phyloP scores from a whole-genome alignment of 768 basidiomycete species.

The Tubosaeta sp. region DNA sequence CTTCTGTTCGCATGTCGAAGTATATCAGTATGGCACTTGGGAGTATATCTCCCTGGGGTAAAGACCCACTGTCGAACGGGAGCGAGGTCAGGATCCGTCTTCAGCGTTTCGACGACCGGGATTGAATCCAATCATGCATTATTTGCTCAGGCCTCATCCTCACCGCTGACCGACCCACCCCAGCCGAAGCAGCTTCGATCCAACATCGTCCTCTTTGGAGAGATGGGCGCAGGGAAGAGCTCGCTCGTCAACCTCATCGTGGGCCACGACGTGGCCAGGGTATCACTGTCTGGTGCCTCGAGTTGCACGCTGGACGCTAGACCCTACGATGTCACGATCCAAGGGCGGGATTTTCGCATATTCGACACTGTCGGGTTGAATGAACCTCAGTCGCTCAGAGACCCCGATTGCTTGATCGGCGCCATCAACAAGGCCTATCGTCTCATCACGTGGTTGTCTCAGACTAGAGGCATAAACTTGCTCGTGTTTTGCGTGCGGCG shows the following conservation, averaged over 20 bases:
- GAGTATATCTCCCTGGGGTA: too few relatives aligned
- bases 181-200: constrained; percentile 8
- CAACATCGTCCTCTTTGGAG: constrained; percentile 29
- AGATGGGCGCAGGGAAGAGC: constrained; percentile 36
- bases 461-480: constrained; percentile 36
- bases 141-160: neutral
- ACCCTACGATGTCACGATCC: constrained; percentile 22
- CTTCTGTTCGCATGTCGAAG: too few relatives aligned
- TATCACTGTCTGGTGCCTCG: constrained; percentile 28
- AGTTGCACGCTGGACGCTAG: constrained; percentile 33
- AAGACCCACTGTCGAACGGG: neutral
- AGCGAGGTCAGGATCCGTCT: constrained; percentile 11
- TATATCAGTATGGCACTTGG: too few relatives aligned
- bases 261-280: constrained; percentile 22
- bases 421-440: constrained; percentile 31
- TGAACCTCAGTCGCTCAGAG: constrained; percentile 24
- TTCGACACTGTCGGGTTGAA: constrained; percentile 34
- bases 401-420: constrained; percentile 22
- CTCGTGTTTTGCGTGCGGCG: constrained; percentile 37
- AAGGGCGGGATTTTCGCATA: constrained; percentile 21
- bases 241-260: constrained; percentile 40
- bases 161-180: constrained; percentile 9
- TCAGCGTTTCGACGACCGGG: neutral
- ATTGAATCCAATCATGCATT: constrained; percentile 6
- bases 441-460: constrained; percentile 30